Base-by-base conservation (phyloP, 352 stramenopile genomes). In the Blastocystis sp. region DNA sequence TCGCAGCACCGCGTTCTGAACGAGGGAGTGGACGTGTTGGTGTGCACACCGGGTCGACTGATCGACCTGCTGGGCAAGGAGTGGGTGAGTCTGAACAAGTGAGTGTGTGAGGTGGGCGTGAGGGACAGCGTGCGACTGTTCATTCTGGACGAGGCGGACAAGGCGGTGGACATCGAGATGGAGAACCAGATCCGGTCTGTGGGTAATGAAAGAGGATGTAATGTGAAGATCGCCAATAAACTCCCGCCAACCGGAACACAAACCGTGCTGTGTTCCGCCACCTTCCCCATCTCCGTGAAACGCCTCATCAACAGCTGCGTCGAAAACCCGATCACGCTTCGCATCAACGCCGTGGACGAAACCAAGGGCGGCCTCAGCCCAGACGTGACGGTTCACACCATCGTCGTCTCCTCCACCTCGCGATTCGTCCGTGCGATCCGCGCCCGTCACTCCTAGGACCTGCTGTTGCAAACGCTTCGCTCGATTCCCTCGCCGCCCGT, bases 221-320 rank as follows among this genome's bases (percentile, higher is more conserved):
- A 3, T 24, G n/a, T 81, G 28, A 34, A 81, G 71, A 81, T 81
- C 42, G 71, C 71, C 17, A 81, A 81, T 38, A 21, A 64, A 34
- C 57, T 81, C 11, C 71, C 71, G 3, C 19, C 43, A 14, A 3
- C 28, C 45, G 48, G 45, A 45, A 65, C 48, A 40, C 71, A 81
- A 42, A 81, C 71, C 9, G 38, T 81, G 52, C 59, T 81, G 1
- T 81, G 71, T 24, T 81, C 71, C 19, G 71, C 71, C 3, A 81
- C 71, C 21, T 81, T 81, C 19, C 71, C 71, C 3, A 81, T 81
- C 14, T 64, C 71, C 28, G 71, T 81, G 9, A n/a, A 81, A 14
- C 71, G 71, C 19, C 71, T 81, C 7, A 64, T 81, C 59, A 81
- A 81, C 59, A 81, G 71, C 59, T 81, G 71, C 59, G 57, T 81